These are phyloP conservation scores for Scalesia atractyloides DNA, from an alignment of 129 eudicot genomes.

Conservation along the genomic window DNA sequence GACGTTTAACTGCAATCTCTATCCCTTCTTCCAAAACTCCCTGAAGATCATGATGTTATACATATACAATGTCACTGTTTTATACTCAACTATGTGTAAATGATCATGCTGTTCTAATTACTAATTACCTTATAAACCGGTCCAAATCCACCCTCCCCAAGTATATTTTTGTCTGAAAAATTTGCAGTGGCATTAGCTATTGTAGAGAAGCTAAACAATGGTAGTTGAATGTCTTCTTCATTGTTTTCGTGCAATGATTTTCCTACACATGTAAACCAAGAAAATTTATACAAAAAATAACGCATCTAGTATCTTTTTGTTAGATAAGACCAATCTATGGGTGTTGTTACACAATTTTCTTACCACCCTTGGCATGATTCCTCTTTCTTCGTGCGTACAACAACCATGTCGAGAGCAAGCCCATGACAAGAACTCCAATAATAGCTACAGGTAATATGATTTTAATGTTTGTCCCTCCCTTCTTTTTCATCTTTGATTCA, in stretches of 20 bases:
- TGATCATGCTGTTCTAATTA: background rate
- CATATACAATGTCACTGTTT: background rate
- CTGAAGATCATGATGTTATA: constrained; percentile 8
- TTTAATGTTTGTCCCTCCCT: constrained; percentile 9
- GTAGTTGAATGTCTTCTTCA: constrained; percentile 9
- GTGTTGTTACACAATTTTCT: background rate
- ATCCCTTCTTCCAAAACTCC: constrained; percentile 18
- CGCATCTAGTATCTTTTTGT: background rate
- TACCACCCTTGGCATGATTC: constrained; percentile 18
- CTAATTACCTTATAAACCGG: constrained; percentile 32
- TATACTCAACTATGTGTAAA: background rate
- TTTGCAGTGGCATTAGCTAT: constrained; percentile 25
- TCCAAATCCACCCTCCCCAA: constrained; percentile 43
- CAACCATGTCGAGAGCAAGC: constrained; percentile 28
- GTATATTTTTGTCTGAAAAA: constrained; percentile 17
- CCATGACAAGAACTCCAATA: constrained; percentile 26
- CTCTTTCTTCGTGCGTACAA: constrained; percentile 21
- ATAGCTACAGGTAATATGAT: constrained; percentile 15
- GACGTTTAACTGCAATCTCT: constrained; percentile 21
- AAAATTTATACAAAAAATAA: background rate
- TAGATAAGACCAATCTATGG: background rate
- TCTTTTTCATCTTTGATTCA: constrained; percentile 18
- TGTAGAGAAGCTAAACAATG: constrained; percentile 26
- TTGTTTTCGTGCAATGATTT: background rate
- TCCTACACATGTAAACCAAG: background rate